phyloP scores from a whole-genome alignment of 1,284 basidiomycete genomes.

The Schizophyllum amplum region DNA sequence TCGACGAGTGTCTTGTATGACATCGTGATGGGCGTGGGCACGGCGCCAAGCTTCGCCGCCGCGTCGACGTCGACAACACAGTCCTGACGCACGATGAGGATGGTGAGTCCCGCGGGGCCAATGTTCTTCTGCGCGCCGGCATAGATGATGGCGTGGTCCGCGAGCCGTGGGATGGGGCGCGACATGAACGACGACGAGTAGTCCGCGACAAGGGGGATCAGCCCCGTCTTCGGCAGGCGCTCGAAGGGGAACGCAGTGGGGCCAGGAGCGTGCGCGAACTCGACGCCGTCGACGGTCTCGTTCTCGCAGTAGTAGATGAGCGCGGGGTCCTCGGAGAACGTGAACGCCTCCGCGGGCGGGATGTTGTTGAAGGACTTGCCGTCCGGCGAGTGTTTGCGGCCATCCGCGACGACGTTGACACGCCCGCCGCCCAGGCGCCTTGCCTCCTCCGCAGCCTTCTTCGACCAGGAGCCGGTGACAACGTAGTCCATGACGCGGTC shows the following conservation, averaged over 20 bases:
- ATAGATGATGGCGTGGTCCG: constrained; percentile 89
- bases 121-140: constrained; percentile 99
- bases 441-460: constrained; percentile 81
- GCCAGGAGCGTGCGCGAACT: constrained; percentile 61
- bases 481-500: constrained; percentile 77
- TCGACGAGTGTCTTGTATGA: constrained; percentile 85
- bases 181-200: constrained; percentile 98
- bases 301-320: constrained; percentile 99
- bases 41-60: constrained; percentile 66
- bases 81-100: constrained; percentile 90
- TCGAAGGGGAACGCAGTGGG: constrained; percentile 79
- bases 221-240: constrained; percentile 49
- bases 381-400: constrained; percentile 51
- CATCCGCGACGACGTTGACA: constrained; percentile 68
- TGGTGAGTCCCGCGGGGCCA: constrained; percentile 89
- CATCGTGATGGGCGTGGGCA: constrained; percentile 73
- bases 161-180: constrained; percentile 82
- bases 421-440: constrained; percentile 49
- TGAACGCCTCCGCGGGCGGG: constrained; percentile 66
- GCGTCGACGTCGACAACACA: constrained; percentile 84
- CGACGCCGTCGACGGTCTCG: constrained; percentile 96
- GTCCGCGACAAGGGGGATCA: constrained; percentile 88
- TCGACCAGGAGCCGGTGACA: constrained; percentile 88
- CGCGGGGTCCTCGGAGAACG: constrained; percentile 75
- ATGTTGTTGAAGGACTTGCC: constrained; percentile 74